Conservation (phyloP, 257 asterid species). For the Parsonsia alboflavescens region DNA sequence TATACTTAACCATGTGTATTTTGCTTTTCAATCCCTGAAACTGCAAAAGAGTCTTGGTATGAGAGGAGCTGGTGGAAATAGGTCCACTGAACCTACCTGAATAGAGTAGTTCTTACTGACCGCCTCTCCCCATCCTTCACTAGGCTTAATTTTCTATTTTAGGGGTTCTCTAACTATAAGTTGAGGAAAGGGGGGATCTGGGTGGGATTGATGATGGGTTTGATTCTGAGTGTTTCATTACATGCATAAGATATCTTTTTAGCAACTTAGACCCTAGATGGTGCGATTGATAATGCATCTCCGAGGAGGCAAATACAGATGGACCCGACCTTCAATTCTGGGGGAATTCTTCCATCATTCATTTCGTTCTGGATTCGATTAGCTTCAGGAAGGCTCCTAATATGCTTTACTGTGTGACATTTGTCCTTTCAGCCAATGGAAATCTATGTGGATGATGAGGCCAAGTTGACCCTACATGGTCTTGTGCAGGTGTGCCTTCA, state of each 20-base stretch:
- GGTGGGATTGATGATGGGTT: slow-evolving; percentile 10
- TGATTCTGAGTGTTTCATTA: slow-evolving; percentile 6
- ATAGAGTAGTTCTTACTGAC: neutral
- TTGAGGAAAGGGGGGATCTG: neutral
- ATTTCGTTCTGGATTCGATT: slow-evolving; percentile 59
- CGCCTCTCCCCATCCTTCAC: neutral
- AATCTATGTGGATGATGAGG: slow-evolving; percentile 93
- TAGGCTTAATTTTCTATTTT: neutral
- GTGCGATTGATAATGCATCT: slow-evolving; percentile 29
- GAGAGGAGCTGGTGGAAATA: slow-evolving; percentile 1
- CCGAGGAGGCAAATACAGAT: slow-evolving; percentile 43
- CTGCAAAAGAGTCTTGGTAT: slow-evolving; percentile 14
- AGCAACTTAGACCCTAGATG: slow-evolving; percentile 26
- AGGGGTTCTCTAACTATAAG: neutral
- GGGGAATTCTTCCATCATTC: slow-evolving; percentile 45
- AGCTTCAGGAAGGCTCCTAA: slow-evolving; percentile 69
- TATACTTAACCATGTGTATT: slow-evolving; percentile 31
- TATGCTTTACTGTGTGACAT: slow-evolving; percentile 71
- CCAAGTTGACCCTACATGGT: slow-evolving; percentile 95
- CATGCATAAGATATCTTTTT: slow-evolving; percentile 18
- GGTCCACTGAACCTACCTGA: neutral
- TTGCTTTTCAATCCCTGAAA: slow-evolving; percentile 27
- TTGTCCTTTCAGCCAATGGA: slow-evolving; percentile 97
- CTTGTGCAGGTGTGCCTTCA: slow-evolving; percentile 66
- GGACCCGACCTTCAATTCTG: slow-evolving; percentile 40